Evolutionary conservation across 106 monocot genomes (phyloP).

Genomic region (Gastrodia elata): DNA sequence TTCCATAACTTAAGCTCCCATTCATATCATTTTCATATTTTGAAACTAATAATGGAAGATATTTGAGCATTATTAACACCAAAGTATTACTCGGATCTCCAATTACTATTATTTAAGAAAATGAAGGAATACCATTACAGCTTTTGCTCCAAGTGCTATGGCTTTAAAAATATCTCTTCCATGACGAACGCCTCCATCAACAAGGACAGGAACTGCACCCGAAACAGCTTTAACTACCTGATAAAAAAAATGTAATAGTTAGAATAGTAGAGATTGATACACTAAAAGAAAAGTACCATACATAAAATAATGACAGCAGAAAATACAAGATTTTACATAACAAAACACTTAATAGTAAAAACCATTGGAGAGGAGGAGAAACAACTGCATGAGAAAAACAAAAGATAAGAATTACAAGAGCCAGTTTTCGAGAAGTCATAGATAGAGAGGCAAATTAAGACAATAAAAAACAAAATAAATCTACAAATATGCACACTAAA

Average conservation of each 20-base stretch:
- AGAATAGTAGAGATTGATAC: too few relatives aligned
- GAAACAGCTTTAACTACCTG: slow-evolving; percentile 68
- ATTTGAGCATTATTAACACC: not conserved
- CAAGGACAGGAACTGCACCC: slow-evolving; percentile 64
- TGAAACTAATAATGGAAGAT: not conserved
- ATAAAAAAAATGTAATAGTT: too few relatives aligned
- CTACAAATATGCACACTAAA: too few relatives aligned
- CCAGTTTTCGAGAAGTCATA: not conserved
- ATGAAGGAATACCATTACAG: slow-evolving; percentile 40
- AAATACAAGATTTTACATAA: too few relatives aligned
- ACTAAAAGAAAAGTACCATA: not conserved
- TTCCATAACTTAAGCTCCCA: not conserved
- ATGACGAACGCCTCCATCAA: slow-evolving; percentile 75
- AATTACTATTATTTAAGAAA: not conserved
- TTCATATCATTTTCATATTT: not conserved
- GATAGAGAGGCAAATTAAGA: not conserved
- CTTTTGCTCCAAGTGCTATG: slow-evolving; percentile 68
- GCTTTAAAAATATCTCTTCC: slow-evolving; percentile 89
- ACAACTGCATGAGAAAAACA: not conserved
- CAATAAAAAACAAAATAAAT: too few relatives aligned
- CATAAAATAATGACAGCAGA: too few relatives aligned
- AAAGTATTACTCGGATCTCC: not conserved
- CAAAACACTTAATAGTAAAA: too few relatives aligned
- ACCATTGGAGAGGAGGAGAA: not conserved
- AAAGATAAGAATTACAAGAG: not conserved